Conservation (phyloP, 768 basidiomycete genomes). For the Postia placenta region DNA sequence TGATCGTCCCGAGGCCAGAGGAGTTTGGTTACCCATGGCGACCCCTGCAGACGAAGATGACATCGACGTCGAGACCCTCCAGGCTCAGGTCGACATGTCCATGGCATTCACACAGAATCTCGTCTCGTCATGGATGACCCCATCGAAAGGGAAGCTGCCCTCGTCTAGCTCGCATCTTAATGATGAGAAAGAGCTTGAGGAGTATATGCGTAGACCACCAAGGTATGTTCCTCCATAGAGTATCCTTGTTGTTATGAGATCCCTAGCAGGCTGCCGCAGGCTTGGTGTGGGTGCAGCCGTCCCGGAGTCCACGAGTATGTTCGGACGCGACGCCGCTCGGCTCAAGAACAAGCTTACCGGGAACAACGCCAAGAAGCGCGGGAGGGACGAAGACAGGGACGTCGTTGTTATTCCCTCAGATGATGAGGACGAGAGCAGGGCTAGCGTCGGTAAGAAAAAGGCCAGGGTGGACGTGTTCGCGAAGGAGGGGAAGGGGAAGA, state of each 20-base stretch:
- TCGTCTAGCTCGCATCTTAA: conserved; percentile 13
- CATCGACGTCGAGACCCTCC: conserved; percentile 61
- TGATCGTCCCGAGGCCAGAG: no score
- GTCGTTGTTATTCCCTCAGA: conserved; percentile 21
- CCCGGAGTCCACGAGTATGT: conserved; percentile 37
- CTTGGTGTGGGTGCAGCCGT: conserved; percentile 70
- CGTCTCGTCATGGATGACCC: conserved; percentile 73
- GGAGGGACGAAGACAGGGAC: conserved; percentile 35
- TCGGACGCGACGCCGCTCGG: conserved; percentile 51
- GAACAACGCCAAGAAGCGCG: conserved; percentile 43
- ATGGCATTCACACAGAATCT: conserved; percentile 72
- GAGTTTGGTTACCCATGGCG: neutral
- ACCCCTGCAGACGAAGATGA: conserved; percentile 42
- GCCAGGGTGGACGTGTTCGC: conserved; percentile 52
- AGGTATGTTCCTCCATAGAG: conserved; percentile 57
- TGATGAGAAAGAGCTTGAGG: conserved; percentile 48
- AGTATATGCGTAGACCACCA: conserved; percentile 62
- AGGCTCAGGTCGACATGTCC: conserved; percentile 78
- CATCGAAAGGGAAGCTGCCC: conserved; percentile 26
- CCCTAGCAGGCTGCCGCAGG: conserved; percentile 35
- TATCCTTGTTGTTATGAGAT: conserved; percentile 10
- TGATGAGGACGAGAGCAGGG: conserved; percentile 56
- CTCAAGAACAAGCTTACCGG: conserved; percentile 55
- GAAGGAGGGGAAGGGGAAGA: neutral
- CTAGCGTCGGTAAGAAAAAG: conserved; percentile 54